These are phyloP conservation scores for Kwoniella sp. DNA, from an alignment of 768 basidiomycete species.

Conservation along the genomic window DNA sequence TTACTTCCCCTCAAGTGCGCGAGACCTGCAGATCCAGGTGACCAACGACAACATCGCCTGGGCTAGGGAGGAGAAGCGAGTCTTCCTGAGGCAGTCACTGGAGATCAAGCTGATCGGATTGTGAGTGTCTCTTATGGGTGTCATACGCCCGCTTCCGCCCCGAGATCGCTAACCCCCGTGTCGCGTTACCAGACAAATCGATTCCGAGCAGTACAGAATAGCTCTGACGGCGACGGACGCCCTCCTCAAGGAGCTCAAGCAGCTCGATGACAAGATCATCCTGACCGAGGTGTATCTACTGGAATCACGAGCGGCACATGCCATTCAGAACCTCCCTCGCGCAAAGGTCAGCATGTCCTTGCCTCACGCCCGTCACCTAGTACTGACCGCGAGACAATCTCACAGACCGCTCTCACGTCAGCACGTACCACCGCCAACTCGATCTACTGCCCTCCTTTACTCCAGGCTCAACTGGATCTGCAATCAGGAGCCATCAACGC, in stretches of 20 bases:
- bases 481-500: conserved; percentile 82
- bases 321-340: conserved; percentile 81
- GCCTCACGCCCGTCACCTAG: not conserved
- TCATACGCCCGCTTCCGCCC: not conserved
- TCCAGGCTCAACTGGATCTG: conserved; percentile 60
- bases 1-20: conserved; percentile 74
- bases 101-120: conserved; percentile 81
- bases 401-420: conserved; percentile 76
- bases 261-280: conserved; percentile 95
- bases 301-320: conserved; percentile 85
- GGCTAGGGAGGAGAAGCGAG: conserved; percentile 86
- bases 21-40: conserved; percentile 73
- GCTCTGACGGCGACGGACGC: conserved; percentile 77
- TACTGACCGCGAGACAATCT: not conserved
- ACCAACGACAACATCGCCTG: conserved; percentile 85
- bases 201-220: conserved; percentile 67
- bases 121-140: conserved; percentile 25
- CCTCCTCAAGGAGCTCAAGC: conserved; percentile 85
- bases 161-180: not conserved
- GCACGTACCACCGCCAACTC: conserved; percentile 90
- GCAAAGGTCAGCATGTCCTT: conserved; percentile 62
- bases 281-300: conserved; percentile 93
- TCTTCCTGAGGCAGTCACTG: conserved; percentile 90
- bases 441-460: conserved; percentile 80
- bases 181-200: conserved; percentile 53